Percentiles rank a stretch among this genome's conserved stretches.
Conservation (phyloP, 2,329 filamentous ascomycete genomes). For the Chaetomium sp. region DNA sequence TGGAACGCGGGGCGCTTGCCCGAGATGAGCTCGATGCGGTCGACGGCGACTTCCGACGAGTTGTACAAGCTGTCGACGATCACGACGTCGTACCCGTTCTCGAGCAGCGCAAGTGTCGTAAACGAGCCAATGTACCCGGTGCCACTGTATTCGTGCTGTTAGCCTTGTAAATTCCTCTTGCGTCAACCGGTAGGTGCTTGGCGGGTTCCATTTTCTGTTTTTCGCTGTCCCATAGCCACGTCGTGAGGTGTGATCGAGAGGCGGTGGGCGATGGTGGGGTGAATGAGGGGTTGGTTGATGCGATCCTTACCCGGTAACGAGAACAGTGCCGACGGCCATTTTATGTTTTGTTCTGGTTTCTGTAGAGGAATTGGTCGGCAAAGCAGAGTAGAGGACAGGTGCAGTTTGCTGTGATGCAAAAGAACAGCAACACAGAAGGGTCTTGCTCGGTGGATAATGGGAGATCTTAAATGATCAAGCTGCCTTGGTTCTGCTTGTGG, state of each 20-base stretch:
- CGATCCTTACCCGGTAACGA: slow-evolving; percentile 76
- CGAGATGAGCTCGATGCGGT: slow-evolving; percentile 89
- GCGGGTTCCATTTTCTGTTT: not conserved
- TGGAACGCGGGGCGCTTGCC: slow-evolving; percentile 83
- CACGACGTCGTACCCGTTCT: slow-evolving; percentile 93
- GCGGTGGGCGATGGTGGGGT: slow-evolving; percentile 8
- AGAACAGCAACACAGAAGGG: not conserved
- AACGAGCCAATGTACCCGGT: slow-evolving; percentile 99
- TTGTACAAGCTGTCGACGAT: slow-evolving; percentile 97
- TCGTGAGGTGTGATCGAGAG: slow-evolving; percentile 5
- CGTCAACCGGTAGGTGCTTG: not conserved
- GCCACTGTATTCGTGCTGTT: slow-evolving; percentile 53
- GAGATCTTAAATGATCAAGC: not conserved
- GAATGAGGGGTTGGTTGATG: slow-evolving; percentile 6
- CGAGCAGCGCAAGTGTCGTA: slow-evolving; percentile 82
- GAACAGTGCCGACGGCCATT: slow-evolving; percentile 80
- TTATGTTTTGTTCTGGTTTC: not conserved
- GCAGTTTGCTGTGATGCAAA: not conserved
- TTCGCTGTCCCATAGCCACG: not conserved
- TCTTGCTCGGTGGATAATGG: not conserved
- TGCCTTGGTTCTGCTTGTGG: not conserved
- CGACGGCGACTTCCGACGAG: slow-evolving; percentile 82
- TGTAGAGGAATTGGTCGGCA: not conserved
- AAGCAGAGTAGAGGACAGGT: slow-evolving; percentile 9
- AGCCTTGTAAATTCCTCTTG: slow-evolving; percentile 8